Percentiles rank a stretch among this genome's conserved stretches.
Evolutionary conservation across 306 rosid species (phyloP).

Genomic region (Citrullus colocynthis): DNA sequence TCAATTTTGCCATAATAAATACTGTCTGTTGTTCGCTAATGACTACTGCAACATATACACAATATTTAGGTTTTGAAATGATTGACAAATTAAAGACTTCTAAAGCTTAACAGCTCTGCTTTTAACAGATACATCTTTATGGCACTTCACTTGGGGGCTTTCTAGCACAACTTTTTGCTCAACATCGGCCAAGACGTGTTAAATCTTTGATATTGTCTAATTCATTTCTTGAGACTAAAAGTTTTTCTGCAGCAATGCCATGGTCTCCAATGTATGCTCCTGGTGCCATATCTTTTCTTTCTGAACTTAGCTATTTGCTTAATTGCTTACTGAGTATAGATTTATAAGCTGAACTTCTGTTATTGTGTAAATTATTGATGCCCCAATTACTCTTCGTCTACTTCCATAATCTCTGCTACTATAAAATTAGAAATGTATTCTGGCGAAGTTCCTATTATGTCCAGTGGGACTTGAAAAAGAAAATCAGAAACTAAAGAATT

Average conservation of each 20-base stretch:
- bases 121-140: constrained; percentile 82
- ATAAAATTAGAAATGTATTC: background rate
- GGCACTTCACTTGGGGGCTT: constrained; percentile 99
- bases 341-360: background rate
- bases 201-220: constrained; percentile 82
- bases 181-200: constrained; percentile 90
- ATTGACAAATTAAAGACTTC: background rate
- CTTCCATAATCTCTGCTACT: background rate
- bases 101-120: background rate
- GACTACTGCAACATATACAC: background rate
- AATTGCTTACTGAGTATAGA: background rate
- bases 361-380: background rate
- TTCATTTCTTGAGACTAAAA: constrained; percentile 72
- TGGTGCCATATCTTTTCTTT: constrained; percentile 13
- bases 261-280: constrained; percentile 87
- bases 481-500: background rate
- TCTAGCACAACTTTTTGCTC: constrained; percentile 97
- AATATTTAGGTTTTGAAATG: constrained; percentile 2
- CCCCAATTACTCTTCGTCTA: background rate
- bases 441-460: background rate
- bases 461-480: background rate
- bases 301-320: background rate
- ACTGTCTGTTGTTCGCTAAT: background rate
- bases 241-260: constrained; percentile 87
- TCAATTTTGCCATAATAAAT: background rate